Base-by-base conservation (phyloP, 768 basidiomycete species). In the Amanita phalloides region DNA sequence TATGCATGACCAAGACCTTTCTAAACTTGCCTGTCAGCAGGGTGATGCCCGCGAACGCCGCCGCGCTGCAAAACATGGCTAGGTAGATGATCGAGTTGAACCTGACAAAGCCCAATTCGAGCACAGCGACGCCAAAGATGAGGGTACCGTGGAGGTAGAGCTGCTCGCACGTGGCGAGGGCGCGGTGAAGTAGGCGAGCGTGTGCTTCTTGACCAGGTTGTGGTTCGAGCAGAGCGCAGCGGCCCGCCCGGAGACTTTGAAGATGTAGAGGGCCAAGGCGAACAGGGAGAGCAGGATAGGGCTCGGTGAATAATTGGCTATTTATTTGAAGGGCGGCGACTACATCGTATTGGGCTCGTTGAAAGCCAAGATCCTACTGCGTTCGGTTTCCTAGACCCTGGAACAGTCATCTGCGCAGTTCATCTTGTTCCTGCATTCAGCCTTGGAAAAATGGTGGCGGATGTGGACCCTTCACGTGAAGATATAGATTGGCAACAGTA, bases 191-290 rank as follows among this genome's bases (percentile, higher is more conserved):
- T 64, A 65, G n/a, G 55, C 51, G 3, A 59, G n/a, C 49, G 59
- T 55, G 54, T 58, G 37, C n/a, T 50, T 43, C 23, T 46, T 46
- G 45, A 47, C 30, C 2, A 48, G 17, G 25, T 56, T 17, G 44
- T 60, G 57, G 26, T 59, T 61, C 2, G 64, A 56, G 37, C 61
- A 54, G 33, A 63, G 57, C 21, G 60, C 59, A 23, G 63, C 60
- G 11, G 61, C 65, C 9, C 61, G 57, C 3, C 65, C 62, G 1
- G 62, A 66, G 46, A 68, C 64, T 39, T 63, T 64, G n/a, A 61
- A 61, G 33, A 68, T 56, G 32, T 68, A 65, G 3, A 64, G 21
- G 20, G 60, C 53, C 30, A 68, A 61, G 32, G 66, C 59, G 33
- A 67, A 59, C 43, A 66, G 60, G 46, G 63, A 60, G 32, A 69